Evolutionary conservation across 352 stramenopile genomes (phyloP).

Genomic region (Globisporangium cederbergense): DNA sequence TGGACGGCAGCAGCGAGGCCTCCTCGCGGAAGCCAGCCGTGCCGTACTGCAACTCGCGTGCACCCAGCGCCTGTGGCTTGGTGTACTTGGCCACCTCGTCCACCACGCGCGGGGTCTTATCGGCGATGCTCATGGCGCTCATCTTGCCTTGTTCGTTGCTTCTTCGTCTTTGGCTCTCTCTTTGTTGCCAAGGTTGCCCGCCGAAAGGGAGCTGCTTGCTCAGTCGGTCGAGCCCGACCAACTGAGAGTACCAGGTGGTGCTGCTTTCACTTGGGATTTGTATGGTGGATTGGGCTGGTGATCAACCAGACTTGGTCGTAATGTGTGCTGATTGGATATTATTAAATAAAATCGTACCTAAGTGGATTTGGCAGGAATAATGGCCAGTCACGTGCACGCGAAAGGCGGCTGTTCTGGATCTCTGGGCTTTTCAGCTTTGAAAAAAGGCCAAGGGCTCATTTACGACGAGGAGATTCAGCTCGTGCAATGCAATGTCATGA

Average conservation of each 20-base stretch:
- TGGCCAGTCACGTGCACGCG: slow-evolving; percentile 8
- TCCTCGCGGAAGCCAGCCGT: slow-evolving; percentile 95
- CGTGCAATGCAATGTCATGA: too few relatives aligned
- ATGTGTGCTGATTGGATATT: slow-evolving; percentile 8
- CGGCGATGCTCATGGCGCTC: slow-evolving; percentile 55
- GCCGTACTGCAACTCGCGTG: slow-evolving; percentile 81
- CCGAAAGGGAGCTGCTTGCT: not conserved
- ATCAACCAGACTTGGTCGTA: slow-evolving; percentile 10
- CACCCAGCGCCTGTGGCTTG: slow-evolving; percentile 36
- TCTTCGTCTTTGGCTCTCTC: not conserved
- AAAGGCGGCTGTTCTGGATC: slow-evolving; percentile 10
- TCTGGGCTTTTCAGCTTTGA: not conserved
- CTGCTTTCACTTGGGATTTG: not conserved
- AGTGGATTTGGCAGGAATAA: not conserved
- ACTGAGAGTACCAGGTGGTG: slow-evolving; percentile 2
- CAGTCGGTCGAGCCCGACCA: not conserved
- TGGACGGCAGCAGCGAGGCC: slow-evolving; percentile 82
- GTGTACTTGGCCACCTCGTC: slow-evolving; percentile 76
- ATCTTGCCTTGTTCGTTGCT: slow-evolving; percentile 13
- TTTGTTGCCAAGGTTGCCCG: not conserved
- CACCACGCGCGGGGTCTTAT: slow-evolving; percentile 78
- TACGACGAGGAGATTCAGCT: not conserved
- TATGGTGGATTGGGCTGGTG: not conserved
- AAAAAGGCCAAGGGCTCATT: not conserved
- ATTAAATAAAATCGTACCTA: not conserved